Conservation (phyloP, 345 rosid species). For the thale cress (Arabidopsis thaliana) region DNA sequence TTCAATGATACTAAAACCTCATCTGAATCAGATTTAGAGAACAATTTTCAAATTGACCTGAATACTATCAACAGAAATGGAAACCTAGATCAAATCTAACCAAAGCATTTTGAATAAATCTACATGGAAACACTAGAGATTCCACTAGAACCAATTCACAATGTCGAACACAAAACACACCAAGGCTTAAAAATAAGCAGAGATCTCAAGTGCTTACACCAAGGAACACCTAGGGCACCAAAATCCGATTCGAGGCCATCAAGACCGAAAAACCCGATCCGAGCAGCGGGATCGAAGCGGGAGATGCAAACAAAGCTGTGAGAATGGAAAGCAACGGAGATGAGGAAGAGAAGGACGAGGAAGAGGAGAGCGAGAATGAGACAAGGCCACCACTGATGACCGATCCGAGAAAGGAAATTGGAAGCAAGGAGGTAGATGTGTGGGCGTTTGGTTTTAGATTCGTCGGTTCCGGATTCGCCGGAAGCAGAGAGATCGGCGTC, state of each 20-base stretch:
- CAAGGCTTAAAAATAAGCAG: neutral
- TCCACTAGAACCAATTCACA: constrained; percentile 10
- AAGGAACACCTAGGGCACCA: constrained; percentile 95
- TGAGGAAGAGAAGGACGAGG: constrained; percentile 48
- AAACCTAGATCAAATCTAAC: constrained; percentile 37
- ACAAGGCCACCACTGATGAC: constrained; percentile 56
- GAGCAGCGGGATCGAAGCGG: constrained; percentile 66
- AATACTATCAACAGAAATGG: neutral
- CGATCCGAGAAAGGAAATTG: constrained; percentile 58
- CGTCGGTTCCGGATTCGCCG: constrained; percentile 50
- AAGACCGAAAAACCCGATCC: constrained; percentile 70
- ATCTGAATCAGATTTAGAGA: constrained; percentile 8
- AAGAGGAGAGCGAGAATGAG: constrained; percentile 51
- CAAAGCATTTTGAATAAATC: constrained; percentile 10
- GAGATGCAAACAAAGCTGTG: constrained; percentile 77
- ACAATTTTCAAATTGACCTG: constrained; percentile 1
- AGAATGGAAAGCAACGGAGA: constrained; percentile 51
- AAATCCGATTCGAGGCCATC: constrained; percentile 90
- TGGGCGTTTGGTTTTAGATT: constrained; percentile 69
- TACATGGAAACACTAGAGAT: constrained; percentile 17
- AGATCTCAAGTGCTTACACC: constrained; percentile 75
- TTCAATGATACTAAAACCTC: neutral
- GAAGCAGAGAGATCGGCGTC: constrained; percentile 48
- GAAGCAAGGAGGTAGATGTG: constrained; percentile 56
- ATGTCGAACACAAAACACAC: neutral